Evolutionary conservation across 2,329 filamentous ascomycete species (phyloP).

Genomic region (Tolypocladium endophyticum): DNA sequence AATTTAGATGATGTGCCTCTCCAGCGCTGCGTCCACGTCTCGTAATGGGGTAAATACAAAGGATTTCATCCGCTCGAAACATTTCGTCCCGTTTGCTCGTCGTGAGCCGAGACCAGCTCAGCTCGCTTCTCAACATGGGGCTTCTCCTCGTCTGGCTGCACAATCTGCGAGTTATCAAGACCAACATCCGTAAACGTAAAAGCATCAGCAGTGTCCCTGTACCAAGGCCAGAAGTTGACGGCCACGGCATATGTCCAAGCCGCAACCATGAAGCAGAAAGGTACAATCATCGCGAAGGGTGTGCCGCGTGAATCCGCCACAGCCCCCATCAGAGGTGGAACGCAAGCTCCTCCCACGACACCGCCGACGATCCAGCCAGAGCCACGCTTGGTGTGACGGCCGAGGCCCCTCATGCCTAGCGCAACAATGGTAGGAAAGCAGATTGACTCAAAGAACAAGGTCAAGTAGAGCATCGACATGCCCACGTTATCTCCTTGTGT

Average conservation of each 20-base stretch:
- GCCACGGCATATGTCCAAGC: conserved; percentile 46
- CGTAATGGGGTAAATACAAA: neutral
- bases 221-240: conserved; percentile 57
- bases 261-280: conserved; percentile 46
- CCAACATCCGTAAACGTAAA: neutral
- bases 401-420: conserved; percentile 63
- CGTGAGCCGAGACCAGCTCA: neutral
- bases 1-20: too few species aligned
- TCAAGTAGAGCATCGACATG: conserved; percentile 54
- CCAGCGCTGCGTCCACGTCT: neutral
- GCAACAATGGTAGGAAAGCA: conserved; percentile 77
- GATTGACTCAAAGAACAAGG: conserved; percentile 70
- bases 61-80: neutral
- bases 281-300: conserved; percentile 55
- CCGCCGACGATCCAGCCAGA: conserved; percentile 59
- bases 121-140: neutral
- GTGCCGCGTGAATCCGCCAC: conserved; percentile 54
- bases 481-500: conserved; percentile 33
- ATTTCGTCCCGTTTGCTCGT: neutral
- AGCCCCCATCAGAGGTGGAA: conserved; percentile 61
- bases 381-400: conserved; percentile 69
- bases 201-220: conserved; percentile 20
- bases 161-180: neutral
- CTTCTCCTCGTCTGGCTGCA: neutral
- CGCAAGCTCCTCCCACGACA: conserved; percentile 61